These are phyloP conservation scores for Ophiostoma himal-ulmi DNA, from an alignment of 2,329 filamentous ascomycete species.

Conservation along the genomic window DNA sequence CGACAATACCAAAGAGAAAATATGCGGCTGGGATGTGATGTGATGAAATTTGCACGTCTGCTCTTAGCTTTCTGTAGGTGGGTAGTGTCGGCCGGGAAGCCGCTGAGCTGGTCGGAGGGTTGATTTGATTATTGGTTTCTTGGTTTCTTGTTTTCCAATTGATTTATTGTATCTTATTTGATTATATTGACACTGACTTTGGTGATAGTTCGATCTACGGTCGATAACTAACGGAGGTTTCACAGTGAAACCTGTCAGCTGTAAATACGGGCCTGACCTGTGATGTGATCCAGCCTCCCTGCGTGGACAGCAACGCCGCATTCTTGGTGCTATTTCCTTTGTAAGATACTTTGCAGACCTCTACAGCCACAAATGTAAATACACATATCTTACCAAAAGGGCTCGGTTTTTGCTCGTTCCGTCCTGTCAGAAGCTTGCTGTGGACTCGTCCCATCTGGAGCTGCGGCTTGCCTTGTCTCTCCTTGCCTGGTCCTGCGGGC, in stretches of 20 bases:
- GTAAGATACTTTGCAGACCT: not conserved
- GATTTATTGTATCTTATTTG: not conserved
- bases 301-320: not conserved
- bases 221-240: not conserved
- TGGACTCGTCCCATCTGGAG: not conserved
- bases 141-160: not conserved
- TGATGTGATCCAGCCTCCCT: conserved; percentile 2
- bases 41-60: not conserved
- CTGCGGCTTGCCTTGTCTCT: not conserved
- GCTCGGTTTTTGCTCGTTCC: not conserved
- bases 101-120: not conserved
- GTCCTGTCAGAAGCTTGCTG: not conserved
- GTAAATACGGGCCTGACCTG: not conserved
- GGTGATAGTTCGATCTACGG: not conserved
- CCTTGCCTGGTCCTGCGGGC: not conserved
- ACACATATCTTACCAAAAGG: not conserved
- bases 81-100: not conserved
- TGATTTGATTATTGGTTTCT: not conserved
- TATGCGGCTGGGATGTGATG: not conserved
- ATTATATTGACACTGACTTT: not conserved
- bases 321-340: not conserved
- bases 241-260: conserved; percentile 7
- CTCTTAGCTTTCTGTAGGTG: not conserved
- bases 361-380: not conserved
- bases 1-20: not conserved